phyloP scores from a whole-genome alignment of 2,329 filamentous ascomycete species.

The Claviceps pusilla region DNA sequence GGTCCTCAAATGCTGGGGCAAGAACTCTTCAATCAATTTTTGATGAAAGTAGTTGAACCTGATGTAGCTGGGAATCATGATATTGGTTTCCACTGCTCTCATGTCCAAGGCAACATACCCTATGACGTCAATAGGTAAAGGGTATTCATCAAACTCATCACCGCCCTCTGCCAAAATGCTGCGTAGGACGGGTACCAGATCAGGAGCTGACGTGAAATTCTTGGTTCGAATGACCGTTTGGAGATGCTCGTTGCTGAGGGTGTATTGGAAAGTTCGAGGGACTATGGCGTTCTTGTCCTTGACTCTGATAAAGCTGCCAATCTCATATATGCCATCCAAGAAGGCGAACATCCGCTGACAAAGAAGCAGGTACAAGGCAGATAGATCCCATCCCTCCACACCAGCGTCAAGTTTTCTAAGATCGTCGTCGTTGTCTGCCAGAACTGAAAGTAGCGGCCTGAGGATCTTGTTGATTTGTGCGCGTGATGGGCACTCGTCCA shows the following conservation, averaged over 20 bases:
- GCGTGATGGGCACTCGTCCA: conserved; percentile 8
- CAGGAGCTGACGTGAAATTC: conserved; percentile 14
- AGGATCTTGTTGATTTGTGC: conserved; percentile 13
- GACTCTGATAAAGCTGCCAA: conserved; percentile 14
- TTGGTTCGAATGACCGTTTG: conserved; percentile 10
- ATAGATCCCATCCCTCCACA: conserved; percentile 9
- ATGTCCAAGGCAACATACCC: conserved; percentile 16
- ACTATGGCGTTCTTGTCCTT: conserved; percentile 12
- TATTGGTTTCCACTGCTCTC: conserved; percentile 13
- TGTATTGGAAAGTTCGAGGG: conserved; percentile 11
- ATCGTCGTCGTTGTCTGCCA: conserved; percentile 11
- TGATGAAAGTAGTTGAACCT: conserved; percentile 12
- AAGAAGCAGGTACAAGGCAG: conserved; percentile 10
- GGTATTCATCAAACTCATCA: neutral
- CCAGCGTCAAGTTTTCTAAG: conserved; percentile 6
- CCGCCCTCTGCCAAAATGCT: conserved; percentile 9
- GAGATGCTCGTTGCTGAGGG: conserved; percentile 6
- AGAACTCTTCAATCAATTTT: conserved; percentile 11
- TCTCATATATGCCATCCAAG: conserved; percentile 15
- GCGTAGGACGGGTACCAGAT: conserved; percentile 13
- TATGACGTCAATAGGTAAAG: conserved; percentile 12
- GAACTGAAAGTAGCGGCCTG: conserved; percentile 9
- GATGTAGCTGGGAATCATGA: conserved; percentile 17
- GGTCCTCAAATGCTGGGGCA: conserved; percentile 8
- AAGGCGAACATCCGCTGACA: conserved; percentile 9